phyloP scores from a whole-genome alignment of 192 early-diverging fungal genomes.

The Backusella morwellensis region DNA sequence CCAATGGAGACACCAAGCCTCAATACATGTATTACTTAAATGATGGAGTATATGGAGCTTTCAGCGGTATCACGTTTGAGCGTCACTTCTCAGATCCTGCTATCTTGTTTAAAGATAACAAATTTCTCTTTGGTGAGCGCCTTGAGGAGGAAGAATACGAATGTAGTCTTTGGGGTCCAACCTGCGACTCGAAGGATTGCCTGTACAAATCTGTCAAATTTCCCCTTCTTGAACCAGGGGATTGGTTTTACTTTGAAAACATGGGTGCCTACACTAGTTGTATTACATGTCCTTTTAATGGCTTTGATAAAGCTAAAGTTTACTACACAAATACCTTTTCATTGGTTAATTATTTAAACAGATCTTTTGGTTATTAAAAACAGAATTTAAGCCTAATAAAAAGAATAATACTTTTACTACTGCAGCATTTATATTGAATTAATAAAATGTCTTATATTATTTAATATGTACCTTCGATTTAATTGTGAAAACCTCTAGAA shows the following conservation, averaged over 20 bases:
- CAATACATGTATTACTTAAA: constrained; percentile 91
- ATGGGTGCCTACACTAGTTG: constrained; percentile 98
- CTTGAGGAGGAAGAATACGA: constrained; percentile 39
- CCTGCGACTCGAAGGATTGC: constrained; percentile 98
- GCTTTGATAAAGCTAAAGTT: constrained; percentile 80
- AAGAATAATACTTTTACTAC: background rate
- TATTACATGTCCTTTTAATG: constrained; percentile 85
- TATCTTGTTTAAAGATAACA: constrained; percentile 27
- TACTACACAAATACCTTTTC: constrained; percentile 80
- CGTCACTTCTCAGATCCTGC: constrained; percentile 74
- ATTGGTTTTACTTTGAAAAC: constrained; percentile 93
- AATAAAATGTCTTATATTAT: background rate
- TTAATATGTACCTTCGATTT: constrained; percentile 11
- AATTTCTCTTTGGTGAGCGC: constrained; percentile 27
- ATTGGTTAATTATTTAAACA: background rate
- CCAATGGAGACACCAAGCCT: constrained; percentile 13
- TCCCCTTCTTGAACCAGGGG: constrained; percentile 86
- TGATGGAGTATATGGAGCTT: constrained; percentile 97
- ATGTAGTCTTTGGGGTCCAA: constrained; percentile 94
- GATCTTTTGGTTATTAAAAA: background rate
- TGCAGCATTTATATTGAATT: background rate
- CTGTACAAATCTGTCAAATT: constrained; percentile 64
- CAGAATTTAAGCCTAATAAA: background rate
- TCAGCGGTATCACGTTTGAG: constrained; percentile 99
- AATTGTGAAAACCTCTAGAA: background rate